Evolutionary conservation across 2,329 filamentous ascomycete genomes (phyloP).

Genomic region (Talaromyces islandicus): DNA sequence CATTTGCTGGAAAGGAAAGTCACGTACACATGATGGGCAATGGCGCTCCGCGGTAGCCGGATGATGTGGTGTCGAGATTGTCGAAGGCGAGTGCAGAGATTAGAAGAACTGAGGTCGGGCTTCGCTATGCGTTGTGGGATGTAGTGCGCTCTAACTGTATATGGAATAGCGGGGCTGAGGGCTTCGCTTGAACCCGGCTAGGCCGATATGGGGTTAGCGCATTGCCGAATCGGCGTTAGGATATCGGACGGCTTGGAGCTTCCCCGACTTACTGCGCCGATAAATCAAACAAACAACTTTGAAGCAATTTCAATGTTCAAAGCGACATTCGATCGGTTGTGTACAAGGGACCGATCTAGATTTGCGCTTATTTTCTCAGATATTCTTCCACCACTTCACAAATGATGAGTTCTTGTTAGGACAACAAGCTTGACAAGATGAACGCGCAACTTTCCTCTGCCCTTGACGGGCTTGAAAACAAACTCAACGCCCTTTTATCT

Average conservation of each 20-base stretch:
- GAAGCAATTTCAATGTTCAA: background rate
- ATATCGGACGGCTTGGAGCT: background rate
- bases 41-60: conserved; percentile 32
- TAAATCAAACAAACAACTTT: background rate
- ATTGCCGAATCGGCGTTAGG: background rate
- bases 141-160: conserved; percentile 24
- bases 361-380: background rate
- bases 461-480: conserved; percentile 36
- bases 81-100: conserved; percentile 33
- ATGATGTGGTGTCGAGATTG: conserved; percentile 23
- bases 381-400: background rate
- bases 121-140: conserved; percentile 35
- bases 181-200: conserved; percentile 31
- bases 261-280: background rate
- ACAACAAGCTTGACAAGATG: conserved; percentile 21
- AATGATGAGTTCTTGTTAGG: background rate
- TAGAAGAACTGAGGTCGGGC: conserved; percentile 26
- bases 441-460: conserved; percentile 32
- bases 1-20: conserved; percentile 13
- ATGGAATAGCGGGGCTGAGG: conserved; percentile 21
- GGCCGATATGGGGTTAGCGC: background rate
- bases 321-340: background rate
- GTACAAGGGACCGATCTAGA: background rate
- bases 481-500: conserved; percentile 35
- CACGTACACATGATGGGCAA: conserved; percentile 48